These are phyloP conservation scores for Coemansia sp. DNA, from an alignment of 192 early-diverging fungal species.

Conservation along the genomic window DNA sequence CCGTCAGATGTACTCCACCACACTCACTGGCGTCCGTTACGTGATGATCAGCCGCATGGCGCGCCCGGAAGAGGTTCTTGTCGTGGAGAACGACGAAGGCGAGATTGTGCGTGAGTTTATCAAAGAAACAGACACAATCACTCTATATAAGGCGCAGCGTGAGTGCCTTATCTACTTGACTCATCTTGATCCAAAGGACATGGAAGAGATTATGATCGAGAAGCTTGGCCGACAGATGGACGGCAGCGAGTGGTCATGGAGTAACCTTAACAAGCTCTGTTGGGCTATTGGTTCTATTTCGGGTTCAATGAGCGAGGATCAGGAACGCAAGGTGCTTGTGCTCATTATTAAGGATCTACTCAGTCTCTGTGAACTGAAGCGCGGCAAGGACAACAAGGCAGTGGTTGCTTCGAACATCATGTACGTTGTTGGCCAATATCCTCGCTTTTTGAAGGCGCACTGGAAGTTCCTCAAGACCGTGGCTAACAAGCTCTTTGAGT, in stretches of 20 bases:
- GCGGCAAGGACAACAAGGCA: slow-evolving; percentile 99
- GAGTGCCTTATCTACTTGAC: slow-evolving; percentile 98
- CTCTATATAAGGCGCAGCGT: slow-evolving; percentile 96
- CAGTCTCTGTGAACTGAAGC: slow-evolving; percentile 92
- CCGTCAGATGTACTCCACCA: slow-evolving; percentile 81
- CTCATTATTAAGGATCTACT: slow-evolving; percentile 98
- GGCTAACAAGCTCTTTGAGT: slow-evolving; percentile 99
- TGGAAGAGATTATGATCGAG: slow-evolving; percentile 93
- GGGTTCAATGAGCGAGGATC: slow-evolving; percentile 95
- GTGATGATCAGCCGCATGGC: slow-evolving; percentile 99
- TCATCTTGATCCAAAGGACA: slow-evolving; percentile 92
- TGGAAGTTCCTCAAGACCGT: slow-evolving; percentile 99
- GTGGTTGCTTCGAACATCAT: slow-evolving; percentile 99
- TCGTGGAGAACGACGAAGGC: slow-evolving; percentile 99
- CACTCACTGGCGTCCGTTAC: slow-evolving; percentile 82
- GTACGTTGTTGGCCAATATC: slow-evolving; percentile 99
- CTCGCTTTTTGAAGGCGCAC: slow-evolving; percentile 99
- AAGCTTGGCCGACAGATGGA: slow-evolving; percentile 95
- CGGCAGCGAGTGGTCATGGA: slow-evolving; percentile 97
- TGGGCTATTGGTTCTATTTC: slow-evolving; percentile 99
- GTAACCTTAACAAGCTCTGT: slow-evolving; percentile 96
- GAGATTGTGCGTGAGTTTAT: slow-evolving; percentile 97
- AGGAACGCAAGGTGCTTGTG: slow-evolving; percentile 97
- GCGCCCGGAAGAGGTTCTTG: slow-evolving; percentile 95
- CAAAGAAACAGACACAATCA: slow-evolving; percentile 98